Base-by-base conservation (phyloP, 192 early-diverging fungal genomes). In the Chytriomyces hyalinus region DNA sequence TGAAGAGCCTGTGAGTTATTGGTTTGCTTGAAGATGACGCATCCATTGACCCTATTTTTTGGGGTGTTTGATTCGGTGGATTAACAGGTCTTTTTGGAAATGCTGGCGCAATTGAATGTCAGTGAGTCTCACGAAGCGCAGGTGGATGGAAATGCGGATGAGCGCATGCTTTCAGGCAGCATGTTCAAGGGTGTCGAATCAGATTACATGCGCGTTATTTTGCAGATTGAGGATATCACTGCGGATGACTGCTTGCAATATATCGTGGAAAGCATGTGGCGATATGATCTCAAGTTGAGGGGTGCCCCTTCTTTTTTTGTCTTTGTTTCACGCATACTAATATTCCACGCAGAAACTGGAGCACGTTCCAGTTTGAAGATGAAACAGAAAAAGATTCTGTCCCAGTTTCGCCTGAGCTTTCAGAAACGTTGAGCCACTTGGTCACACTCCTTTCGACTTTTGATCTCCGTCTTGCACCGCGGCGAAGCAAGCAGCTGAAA, bases 181-280 rank as follows among this genome's bases (percentile, higher is more conserved):
- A 26, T 73, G 15, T 73, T 73, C 45, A 45, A 10, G 26, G 61
- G 43, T 11, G 28, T 73, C 15, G 15, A 62, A 10, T 1, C 5
- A 73, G 71, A 61, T 11, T 73, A 73, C 46, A 9, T 6, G 11
- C n/a, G 62, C 4, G 71, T 73, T 6, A 46, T 73, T 2, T 17
- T 8, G 59, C 71, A 73, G 28, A 62, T 73, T 22, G 71, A 73
- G 48, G 10, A 8, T 7, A 47, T 73, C 47, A 60, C 26, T 8
- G 53, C 45, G 6, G 71, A 73, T 8, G 71, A 73, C 44, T 73
- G 71, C 45, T 45, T 60, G 3, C 71, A 73, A 46, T 43, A 11
- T 7, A 62, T 73, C 46, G 60, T 73, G 6, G 71, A 73, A 45
- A 73, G 71, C 45, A 63, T 73, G 61, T 73, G 71, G 71, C 53